phyloP scores from a whole-genome alignment of 169 alveolate genomes.

The Besnoitia besnoiti region DNA sequence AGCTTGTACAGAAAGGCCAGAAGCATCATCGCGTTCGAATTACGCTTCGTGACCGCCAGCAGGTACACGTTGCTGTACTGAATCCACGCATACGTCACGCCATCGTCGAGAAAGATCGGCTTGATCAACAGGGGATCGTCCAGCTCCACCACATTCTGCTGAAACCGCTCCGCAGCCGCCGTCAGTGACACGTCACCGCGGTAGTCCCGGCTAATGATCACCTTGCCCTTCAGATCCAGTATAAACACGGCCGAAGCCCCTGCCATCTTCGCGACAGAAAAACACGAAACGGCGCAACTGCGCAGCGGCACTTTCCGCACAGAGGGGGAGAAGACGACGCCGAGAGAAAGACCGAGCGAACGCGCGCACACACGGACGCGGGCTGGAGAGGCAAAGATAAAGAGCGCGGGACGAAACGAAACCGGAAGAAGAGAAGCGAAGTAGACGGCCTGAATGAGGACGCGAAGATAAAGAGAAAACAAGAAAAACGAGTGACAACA shows the following conservation, averaged over 20 bases:
- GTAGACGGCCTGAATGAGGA: too few species aligned
- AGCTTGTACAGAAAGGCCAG: conserved; percentile 84
- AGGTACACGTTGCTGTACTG: conserved; percentile 93
- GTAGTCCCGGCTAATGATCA: conserved; percentile 89
- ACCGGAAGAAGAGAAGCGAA: too few species aligned
- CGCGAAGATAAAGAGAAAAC: background rate
- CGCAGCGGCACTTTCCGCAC: too few species aligned
- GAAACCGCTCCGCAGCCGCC: conserved; percentile 62
- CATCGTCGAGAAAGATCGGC: conserved; percentile 95
- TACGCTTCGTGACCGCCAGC: conserved; percentile 79
- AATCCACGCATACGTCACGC: conserved; percentile 96
- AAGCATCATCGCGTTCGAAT: conserved; percentile 85
- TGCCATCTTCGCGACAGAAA: conserved; percentile 73
- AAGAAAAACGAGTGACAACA: background rate
- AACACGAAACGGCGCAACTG: too few species aligned
- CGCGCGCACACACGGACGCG: too few species aligned
- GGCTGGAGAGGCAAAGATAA: background rate
- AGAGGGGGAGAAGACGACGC: too few species aligned
- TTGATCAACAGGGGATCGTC: conserved; percentile 90
- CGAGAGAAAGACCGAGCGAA: too few species aligned
- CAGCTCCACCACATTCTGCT: conserved; percentile 80
- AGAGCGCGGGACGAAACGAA: background rate
- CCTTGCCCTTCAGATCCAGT: conserved; percentile 92
- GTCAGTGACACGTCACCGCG: conserved; percentile 91
- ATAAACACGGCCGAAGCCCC: conserved; percentile 94